Conservation (phyloP, 441 rosid species). For the Erodium trifolium region DNA sequence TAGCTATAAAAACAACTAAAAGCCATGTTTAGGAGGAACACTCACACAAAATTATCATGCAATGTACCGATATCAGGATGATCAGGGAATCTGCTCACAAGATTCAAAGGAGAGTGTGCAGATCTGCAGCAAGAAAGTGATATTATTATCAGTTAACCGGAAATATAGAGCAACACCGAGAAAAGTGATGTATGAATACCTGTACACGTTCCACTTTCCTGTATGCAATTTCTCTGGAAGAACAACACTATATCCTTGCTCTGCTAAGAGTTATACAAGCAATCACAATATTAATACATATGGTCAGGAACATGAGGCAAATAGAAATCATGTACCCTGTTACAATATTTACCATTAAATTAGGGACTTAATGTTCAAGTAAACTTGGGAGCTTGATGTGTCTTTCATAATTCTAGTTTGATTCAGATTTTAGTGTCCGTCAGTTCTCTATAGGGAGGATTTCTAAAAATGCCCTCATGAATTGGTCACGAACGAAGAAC, state of each 20-base stretch:
- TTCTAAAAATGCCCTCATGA: no score
- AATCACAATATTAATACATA: conserved; percentile 15
- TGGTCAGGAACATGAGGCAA: conserved; percentile 6
- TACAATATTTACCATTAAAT: not conserved
- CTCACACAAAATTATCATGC: conserved; percentile 94
- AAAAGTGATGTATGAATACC: conserved; percentile 32
- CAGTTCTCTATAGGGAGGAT: not conserved
- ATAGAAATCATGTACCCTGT: not conserved
- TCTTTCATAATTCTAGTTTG: not conserved
- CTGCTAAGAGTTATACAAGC: conserved; percentile 36
- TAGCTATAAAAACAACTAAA: not conserved
- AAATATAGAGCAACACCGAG: conserved; percentile 10
- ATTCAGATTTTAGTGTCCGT: not conserved
- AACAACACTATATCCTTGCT: conserved; percentile 78
- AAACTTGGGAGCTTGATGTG: not conserved
- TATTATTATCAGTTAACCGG: conserved; percentile 6
- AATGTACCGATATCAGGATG: conserved; percentile 87
- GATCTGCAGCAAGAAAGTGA: conserved; percentile 44
- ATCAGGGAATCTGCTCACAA: conserved; percentile 64
- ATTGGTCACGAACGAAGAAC: no score
- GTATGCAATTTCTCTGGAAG: conserved; percentile 91
- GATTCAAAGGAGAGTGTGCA: conserved; percentile 68
- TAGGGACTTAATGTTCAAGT: not conserved
- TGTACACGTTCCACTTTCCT: conserved; percentile 92
- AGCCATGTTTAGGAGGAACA: conserved; percentile 16